Evolutionary conservation across 805 yeast genomes (phyloP), one percentile per base, ranked within the genome.

Genomic region (Myxozyma udenii): DNA sequence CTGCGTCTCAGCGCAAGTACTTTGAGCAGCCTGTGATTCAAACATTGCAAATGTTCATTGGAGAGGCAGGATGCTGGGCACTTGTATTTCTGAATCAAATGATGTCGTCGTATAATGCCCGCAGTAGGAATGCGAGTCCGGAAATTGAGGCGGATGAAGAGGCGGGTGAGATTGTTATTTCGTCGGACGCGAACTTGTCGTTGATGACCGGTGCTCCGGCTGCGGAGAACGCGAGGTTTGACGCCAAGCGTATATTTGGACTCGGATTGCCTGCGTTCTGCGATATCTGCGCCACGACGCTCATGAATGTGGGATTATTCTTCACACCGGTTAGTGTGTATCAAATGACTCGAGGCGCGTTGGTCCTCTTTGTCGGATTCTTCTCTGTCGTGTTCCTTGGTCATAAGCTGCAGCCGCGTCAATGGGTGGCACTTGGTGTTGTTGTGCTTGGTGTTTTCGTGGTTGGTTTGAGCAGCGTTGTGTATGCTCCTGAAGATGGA

Each of bases 341-440:
- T 66, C 95, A 86, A 66, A 86, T 86, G 95, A 81, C 85, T n/a
- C 72, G 95, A 58, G 93, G 95, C 2, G 78, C 88, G 0, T 70
- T 85, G 38, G 86, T 86, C 39, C 68, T 86, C 38, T 85, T 84
- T 68, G 95, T 85, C 22, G 95, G 90, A 1, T 66, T 81, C 14
- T 75, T 85, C 62, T 81, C 87, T 21, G 83, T 83, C 35, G 24
- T 82, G 1, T 84, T 85, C 62, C 74, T 86, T 57, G 71, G 76
- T 42, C 74, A 79, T 38, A 68, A 65, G 18, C 79, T 86, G 43
- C 71, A 81, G 7, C 74, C 77, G 53, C 64, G 79, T 22, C 90
- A 86, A 64, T 86, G 93, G 93, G 51, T 75, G 6, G 76, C 87
- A 6, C 72, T 86, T 42, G 61, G 75, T n/a, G 55, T 78, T n/a